phyloP scores from a whole-genome alignment of 108 stramenopile species.

The Nitzschia palea region DNA sequence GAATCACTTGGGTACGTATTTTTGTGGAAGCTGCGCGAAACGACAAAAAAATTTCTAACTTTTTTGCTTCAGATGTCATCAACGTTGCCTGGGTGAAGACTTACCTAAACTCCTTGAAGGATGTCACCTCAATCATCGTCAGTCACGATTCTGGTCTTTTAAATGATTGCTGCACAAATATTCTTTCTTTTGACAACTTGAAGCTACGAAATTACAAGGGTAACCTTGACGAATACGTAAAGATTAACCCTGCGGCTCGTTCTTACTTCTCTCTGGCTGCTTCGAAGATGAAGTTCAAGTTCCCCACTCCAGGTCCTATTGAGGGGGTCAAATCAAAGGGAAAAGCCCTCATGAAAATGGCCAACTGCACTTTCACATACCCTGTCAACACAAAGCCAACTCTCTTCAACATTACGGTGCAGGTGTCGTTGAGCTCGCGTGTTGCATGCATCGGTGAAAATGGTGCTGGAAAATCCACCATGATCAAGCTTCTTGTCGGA shows the following conservation, averaged over 20 bases:
- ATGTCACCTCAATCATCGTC: slow-evolving; percentile 98
- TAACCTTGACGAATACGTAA: slow-evolving; percentile 98
- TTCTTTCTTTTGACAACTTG: slow-evolving; percentile 96
- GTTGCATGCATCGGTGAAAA: slow-evolving; percentile 99
- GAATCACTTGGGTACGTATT: slow-evolving; percentile 82
- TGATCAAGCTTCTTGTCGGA: slow-evolving; percentile 99
- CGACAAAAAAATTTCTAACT: too few species aligned
- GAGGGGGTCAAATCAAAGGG: slow-evolving; percentile 99
- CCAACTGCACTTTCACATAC: slow-evolving; percentile 97
- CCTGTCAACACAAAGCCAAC: slow-evolving; percentile 92
- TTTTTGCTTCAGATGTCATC: slow-evolving; percentile 85
- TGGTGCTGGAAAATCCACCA: slow-evolving; percentile 99
- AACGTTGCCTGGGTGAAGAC: slow-evolving; percentile 99
- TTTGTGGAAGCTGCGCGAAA: too few species aligned
- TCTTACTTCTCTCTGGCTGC: slow-evolving; percentile 95
- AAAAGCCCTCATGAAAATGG: slow-evolving; percentile 99
- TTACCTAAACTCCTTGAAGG: slow-evolving; percentile 94
- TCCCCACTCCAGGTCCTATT: slow-evolving; percentile 96
- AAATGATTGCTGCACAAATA: slow-evolving; percentile 99
- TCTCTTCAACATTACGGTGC: slow-evolving; percentile 94
- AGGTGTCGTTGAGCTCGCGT: slow-evolving; percentile 97
- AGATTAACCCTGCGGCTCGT: slow-evolving; percentile 94
- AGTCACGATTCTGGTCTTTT: slow-evolving; percentile 99
- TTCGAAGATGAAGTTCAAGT: slow-evolving; percentile 95
- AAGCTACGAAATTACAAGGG: slow-evolving; percentile 97